Evolutionary conservation across 139 green algal species (phyloP), one percentile per base, ranked within the genome.

Genomic region (Dunaliella sp.): DNA sequence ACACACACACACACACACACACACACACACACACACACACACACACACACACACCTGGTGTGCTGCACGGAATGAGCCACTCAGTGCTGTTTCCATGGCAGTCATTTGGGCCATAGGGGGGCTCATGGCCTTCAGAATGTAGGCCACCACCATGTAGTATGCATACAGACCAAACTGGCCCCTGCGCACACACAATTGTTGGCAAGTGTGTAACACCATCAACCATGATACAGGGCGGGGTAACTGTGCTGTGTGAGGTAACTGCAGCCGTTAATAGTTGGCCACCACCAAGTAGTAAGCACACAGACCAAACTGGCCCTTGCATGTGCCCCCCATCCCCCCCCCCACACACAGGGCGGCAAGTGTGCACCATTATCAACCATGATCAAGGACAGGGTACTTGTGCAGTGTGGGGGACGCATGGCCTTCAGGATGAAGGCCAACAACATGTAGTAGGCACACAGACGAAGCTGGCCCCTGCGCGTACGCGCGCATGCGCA

Each of bases 101-200:
- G 86, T 73, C 92, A 98, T 97, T n/a, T 93, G 83, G 2, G 96
- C 93, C 85, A 99, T 90, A 21, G 96, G 96, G 24, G 97, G 97
- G 26, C 86, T 94, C 16, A 97, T 93, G 32, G 91, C 84, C 3
- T 95, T 91, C 85, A 99, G 89, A 72, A 98, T 57, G 25, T 86
- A 86, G 1, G 95, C 94, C 24, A 90, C 91, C 2, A 87, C 73
- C 26, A 96, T 24, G 90, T 97, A 97, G 86, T 98, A 97, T 36
- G 28, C 86, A 84, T 97, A 97, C 86, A 96, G 84, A 65, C 73
- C 37, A 31, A 96, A 87, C 91, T 98, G 96, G 28, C 87, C 84
- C 57, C 90, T 93, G 91, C 94, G 97, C n/a, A n/a, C n/a, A n/a
- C n/a, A n/a, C n/a, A n/a, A n/a, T n/a, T n/a, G n/a, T n/a, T n/a